These are phyloP conservation scores for Phytophthora chlamydospora DNA, from an alignment of 352 stramenopile genomes.

Conservation along the genomic window DNA sequence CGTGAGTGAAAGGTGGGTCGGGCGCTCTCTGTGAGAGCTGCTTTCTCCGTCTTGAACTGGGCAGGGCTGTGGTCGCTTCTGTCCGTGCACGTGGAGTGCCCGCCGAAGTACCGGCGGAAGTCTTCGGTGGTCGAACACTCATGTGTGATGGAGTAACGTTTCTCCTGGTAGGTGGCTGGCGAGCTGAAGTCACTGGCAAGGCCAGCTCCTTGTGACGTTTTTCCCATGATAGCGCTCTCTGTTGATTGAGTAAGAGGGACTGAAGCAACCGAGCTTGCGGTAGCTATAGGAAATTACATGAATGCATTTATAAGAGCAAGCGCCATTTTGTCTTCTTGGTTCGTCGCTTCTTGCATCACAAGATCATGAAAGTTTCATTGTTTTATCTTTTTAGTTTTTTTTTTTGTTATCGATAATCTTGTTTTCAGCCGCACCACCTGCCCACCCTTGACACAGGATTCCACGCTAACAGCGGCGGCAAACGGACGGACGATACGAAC, in stretches of 20 bases:
- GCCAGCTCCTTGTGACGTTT: conserved; percentile 7
- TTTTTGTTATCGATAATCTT: conserved; percentile 17
- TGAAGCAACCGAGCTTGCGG: conserved; percentile 10
- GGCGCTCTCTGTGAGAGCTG: conserved; percentile 9
- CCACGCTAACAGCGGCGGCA: conserved; percentile 11
- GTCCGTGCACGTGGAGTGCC: conserved; percentile 7
- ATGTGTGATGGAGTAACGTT: conserved; percentile 21
- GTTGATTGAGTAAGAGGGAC: conserved; percentile 26
- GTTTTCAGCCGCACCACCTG: conserved; percentile 7
- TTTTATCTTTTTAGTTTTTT: conserved; percentile 19
- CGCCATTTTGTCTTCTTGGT: conserved; percentile 12
- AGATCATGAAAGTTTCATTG: neutral
- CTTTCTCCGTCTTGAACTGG: conserved; percentile 18
- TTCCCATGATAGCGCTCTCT: conserved; percentile 12
- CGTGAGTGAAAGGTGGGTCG: conserved; percentile 40
- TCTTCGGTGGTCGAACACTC: neutral
- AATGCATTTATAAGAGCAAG: conserved; percentile 23
- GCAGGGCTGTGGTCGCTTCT: conserved; percentile 11
- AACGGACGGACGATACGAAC: conserved; percentile 20
- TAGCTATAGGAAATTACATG: conserved; percentile 12
- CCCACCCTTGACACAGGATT: conserved; percentile 8
- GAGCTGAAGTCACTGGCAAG: neutral
- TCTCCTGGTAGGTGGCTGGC: conserved; percentile 9
- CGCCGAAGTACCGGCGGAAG: neutral
- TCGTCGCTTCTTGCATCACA: neutral